Base-by-base conservation (phyloP, 2,329 filamentous ascomycete species). In the Sporothrix sp. region DNA sequence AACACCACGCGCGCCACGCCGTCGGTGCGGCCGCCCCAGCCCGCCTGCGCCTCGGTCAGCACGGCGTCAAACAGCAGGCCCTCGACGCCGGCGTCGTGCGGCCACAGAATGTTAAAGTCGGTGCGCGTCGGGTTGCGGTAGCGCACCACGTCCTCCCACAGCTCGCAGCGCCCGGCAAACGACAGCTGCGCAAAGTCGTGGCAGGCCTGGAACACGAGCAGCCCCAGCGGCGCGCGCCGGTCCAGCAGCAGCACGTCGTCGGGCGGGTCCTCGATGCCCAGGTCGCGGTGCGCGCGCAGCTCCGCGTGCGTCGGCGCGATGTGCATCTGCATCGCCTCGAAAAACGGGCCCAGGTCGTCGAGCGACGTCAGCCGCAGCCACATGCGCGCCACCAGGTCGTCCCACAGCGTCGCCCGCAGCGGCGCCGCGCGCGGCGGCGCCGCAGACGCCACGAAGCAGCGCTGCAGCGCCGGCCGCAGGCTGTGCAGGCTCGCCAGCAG, bases 81-180 rank as follows among this genome's bases (percentile, higher is more conserved):
- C 1, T 72, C 51, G 2, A 33, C 37, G 4, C 74, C 71, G 11
- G 30, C 36, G 44, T 49, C 39, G 44, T 47, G 51, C 0, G 78
- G 73, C 16, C 84, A 72, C 56, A 82, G 85, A 38, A 74, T 70
- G 63, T 37, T 78, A 54, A 86, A 75, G 53, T 81, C 76, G 2
- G 71, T 65, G 23, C 82, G 80, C 2, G 88, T 93, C 0, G 85
- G 81, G 59, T 88, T 77, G 43, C 90, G 78, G 66, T 94, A 97
- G 48, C 75, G 76, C 54, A 91, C 79, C 66, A 96, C 91, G 2
- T 79, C 78, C 54, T 81, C 82, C 90, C 93, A 97, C 4, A 98
- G 70, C 51, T 79, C 78, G 38, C 85, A 74, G 1, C 81, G 77
- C 63, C 95, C 86, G 51, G 87, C 77, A 59, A 97, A 96, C 40